A percentile compares a stretch with the other conserved stretches of the same genome.
Evolutionary conservation across 2,329 filamentous ascomycete species (phyloP).

Genomic region (Ophiocordyceps sinensis): DNA sequence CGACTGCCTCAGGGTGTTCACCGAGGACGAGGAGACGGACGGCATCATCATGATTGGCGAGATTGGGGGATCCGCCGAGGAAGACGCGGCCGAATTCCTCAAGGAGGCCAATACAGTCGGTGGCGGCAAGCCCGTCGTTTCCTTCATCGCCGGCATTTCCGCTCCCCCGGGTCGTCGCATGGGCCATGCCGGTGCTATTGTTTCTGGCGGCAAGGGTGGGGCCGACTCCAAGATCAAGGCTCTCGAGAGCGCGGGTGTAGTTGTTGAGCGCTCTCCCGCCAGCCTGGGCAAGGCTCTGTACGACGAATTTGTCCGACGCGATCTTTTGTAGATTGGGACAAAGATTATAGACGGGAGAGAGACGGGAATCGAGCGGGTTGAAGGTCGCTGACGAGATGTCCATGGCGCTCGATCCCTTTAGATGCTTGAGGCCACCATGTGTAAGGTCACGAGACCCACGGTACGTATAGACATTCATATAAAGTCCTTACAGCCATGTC

Average conservation of each 20-base stretch:
- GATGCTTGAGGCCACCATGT: too few species aligned
- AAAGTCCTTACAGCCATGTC: too few species aligned
- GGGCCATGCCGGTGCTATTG: slow-evolving; percentile 97
- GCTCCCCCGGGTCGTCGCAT: slow-evolving; percentile 92
- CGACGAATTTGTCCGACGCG: slow-evolving; percentile 88
- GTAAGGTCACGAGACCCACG: too few species aligned
- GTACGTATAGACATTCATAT: too few species aligned
- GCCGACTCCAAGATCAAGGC: slow-evolving; percentile 97
- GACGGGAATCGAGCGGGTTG: slow-evolving; percentile 1
- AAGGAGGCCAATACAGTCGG: slow-evolving; percentile 80
- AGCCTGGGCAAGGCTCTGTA: slow-evolving; percentile 85
- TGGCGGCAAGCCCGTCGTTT: slow-evolving; percentile 81
- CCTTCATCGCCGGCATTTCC: slow-evolving; percentile 97
- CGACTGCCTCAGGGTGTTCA: slow-evolving; percentile 95
- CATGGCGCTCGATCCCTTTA: slow-evolving; percentile 6
- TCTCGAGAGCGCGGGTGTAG: slow-evolving; percentile 81
- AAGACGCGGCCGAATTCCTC: slow-evolving; percentile 95
- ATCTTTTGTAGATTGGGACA: slow-evolving; percentile 56
- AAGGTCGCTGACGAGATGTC: slow-evolving; percentile 9
- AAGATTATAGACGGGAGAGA: background rate
- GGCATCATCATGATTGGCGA: slow-evolving; percentile 99
- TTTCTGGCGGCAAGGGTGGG: slow-evolving; percentile 92
- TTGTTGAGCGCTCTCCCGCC: slow-evolving; percentile 91
- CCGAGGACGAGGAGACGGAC: slow-evolving; percentile 89
- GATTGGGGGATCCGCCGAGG: slow-evolving; percentile 93